Conservation (phyloP, 2,329 filamentous ascomycete genomes). For the Zalaria sp. region DNA sequence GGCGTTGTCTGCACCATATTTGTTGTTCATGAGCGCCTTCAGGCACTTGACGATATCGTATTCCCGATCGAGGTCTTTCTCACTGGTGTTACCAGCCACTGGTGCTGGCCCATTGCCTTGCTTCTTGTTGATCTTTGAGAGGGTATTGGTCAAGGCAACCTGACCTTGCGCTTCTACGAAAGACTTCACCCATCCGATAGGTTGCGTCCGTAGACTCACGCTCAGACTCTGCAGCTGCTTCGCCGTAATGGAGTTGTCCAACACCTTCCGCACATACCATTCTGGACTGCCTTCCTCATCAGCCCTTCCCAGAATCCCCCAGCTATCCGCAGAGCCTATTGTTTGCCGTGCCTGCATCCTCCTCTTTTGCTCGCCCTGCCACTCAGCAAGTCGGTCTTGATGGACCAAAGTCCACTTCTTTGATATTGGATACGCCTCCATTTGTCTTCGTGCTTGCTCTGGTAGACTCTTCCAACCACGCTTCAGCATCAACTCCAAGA, state of each 20-base stretch:
- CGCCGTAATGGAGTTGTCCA: slow-evolving; percentile 85
- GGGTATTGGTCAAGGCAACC: slow-evolving; percentile 84
- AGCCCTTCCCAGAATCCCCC: slow-evolving; percentile 58
- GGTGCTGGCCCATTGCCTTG: slow-evolving; percentile 59
- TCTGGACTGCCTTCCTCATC: slow-evolving; percentile 94
- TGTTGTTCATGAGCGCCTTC: slow-evolving; percentile 98
- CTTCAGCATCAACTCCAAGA: slow-evolving; percentile 89
- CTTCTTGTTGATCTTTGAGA: slow-evolving; percentile 85
- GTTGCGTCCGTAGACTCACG: slow-evolving; percentile 88
- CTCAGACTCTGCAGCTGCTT: slow-evolving; percentile 88
- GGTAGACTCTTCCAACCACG: slow-evolving; percentile 94
- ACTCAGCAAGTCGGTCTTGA: slow-evolving; percentile 85
- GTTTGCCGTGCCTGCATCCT: slow-evolving; percentile 58
- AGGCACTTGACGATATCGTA: slow-evolving; percentile 97
- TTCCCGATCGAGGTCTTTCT: slow-evolving; percentile 77
- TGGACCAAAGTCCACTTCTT: slow-evolving; percentile 98
- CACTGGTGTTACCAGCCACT: slow-evolving; percentile 37
- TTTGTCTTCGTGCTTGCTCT: slow-evolving; percentile 85
- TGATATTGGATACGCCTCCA: slow-evolving; percentile 83
- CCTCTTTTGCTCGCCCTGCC: slow-evolving; percentile 87
- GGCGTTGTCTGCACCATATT: slow-evolving; percentile 94
- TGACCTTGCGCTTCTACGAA: slow-evolving; percentile 97
- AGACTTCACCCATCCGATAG: slow-evolving; percentile 89
- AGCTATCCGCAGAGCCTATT: slow-evolving; percentile 50
- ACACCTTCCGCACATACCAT: slow-evolving; percentile 93